Evolutionary conservation across 2,329 filamentous ascomycete species (phyloP).

Genomic region (Colletotrichum truncatum): DNA sequence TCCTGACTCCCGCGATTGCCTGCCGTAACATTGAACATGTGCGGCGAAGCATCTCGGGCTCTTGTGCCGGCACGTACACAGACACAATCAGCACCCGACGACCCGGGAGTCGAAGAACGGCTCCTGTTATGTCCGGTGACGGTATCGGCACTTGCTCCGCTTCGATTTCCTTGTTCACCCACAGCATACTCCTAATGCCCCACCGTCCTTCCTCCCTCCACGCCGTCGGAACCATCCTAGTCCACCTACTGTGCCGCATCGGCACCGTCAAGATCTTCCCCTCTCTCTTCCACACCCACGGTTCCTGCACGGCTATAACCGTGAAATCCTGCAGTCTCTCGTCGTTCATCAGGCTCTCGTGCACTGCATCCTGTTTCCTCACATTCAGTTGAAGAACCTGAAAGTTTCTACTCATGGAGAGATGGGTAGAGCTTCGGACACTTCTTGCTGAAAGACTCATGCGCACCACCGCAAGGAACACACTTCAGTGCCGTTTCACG

Average conservation of each 20-base stretch:
- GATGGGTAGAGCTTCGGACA: conserved; percentile 32
- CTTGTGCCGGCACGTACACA: background rate
- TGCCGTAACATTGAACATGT: background rate
- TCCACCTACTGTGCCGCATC: conserved; percentile 30
- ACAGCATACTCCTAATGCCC: background rate
- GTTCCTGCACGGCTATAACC: conserved; percentile 31
- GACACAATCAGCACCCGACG: background rate
- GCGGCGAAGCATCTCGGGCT: background rate
- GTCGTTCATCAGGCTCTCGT: conserved; percentile 35
- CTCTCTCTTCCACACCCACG: conserved; percentile 20
- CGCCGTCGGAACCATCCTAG: conserved; percentile 17
- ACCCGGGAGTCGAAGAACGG: background rate
- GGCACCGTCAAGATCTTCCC: conserved; percentile 29
- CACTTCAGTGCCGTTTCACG: conserved; percentile 16
- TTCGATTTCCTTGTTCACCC: background rate
- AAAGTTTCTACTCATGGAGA: conserved; percentile 31
- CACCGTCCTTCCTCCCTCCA: conserved; percentile 14
- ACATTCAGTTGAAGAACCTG: conserved; percentile 32
- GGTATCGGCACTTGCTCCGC: background rate
- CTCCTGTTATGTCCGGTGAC: background rate
- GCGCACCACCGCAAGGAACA: conserved; percentile 31
- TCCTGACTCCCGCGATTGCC: background rate
- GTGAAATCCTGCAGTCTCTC: conserved; percentile 26
- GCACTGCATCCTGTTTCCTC: conserved; percentile 23
- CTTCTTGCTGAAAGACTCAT: conserved; percentile 35